Percentiles rank a stretch among this genome's conserved stretches.
Conservation (phyloP, 2,329 filamentous ascomycete species). For the Clonostachys rosea region DNA sequence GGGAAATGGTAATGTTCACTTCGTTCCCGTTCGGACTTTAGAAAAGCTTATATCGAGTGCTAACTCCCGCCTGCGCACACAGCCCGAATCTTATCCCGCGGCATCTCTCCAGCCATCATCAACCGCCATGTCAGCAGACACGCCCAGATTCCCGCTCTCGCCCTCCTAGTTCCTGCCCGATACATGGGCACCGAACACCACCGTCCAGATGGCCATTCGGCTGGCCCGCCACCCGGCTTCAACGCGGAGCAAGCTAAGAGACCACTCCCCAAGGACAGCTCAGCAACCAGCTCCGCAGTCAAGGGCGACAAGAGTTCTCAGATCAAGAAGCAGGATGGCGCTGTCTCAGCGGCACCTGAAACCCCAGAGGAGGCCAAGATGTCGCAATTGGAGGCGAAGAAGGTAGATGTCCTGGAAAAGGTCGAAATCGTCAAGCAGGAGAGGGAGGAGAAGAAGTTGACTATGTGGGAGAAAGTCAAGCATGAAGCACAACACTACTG, state of each 20-base stretch:
- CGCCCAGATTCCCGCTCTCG: constrained; percentile 43
- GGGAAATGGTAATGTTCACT: constrained; percentile 34
- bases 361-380: constrained; percentile 39
- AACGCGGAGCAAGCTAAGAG: constrained; percentile 88
- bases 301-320: constrained; percentile 22
- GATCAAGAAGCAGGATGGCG: constrained; percentile 18
- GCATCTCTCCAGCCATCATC: constrained; percentile 39
- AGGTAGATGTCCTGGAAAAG: constrained; percentile 56
- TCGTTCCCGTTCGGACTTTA: constrained; percentile 2
- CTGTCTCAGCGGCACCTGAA: constrained; percentile 1
- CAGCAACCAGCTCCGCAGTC: constrained; percentile 22
- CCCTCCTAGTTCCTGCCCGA: constrained; percentile 52
- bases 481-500: constrained; percentile 93
- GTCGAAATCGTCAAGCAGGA: constrained; percentile 49
- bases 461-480: constrained; percentile 88
- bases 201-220: constrained; percentile 40
- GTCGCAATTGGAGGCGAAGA: constrained; percentile 59
- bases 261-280: constrained; percentile 59
- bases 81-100: constrained; percentile 42
- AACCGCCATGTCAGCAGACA: constrained; percentile 40
- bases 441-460: constrained; percentile 81
- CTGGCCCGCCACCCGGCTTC: constrained; percentile 81
- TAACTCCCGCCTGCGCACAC: constrained; percentile 11
- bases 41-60: constrained; percentile 6
- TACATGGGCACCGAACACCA: constrained; percentile 56